A percentile compares a stretch with the other conserved stretches of the same genome.
These are phyloP conservation scores for Claviceps digitariae DNA, from an alignment of 2,329 filamentous ascomycete species.

Conservation along the genomic window DNA sequence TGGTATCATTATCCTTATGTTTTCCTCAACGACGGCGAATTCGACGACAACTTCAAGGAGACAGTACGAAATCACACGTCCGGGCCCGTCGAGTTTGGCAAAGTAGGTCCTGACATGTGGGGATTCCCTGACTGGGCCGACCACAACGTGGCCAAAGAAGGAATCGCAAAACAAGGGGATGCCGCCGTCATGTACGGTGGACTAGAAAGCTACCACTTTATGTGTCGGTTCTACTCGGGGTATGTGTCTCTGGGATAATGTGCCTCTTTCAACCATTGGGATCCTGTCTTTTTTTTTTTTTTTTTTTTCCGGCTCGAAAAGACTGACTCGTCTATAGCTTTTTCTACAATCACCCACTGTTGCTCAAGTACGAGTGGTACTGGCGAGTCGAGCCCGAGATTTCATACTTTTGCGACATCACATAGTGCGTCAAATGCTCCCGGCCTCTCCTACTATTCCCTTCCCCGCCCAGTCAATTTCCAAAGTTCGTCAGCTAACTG, in stretches of 20 bases:
- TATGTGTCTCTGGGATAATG: conserved; percentile 28
- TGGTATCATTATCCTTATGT: conserved; percentile 99
- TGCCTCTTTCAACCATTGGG: not conserved
- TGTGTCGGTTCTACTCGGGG: conserved; percentile 99
- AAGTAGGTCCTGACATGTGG: conserved; percentile 85
- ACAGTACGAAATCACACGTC: conserved; percentile 85
- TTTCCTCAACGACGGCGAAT: conserved; percentile 94
- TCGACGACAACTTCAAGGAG: conserved; percentile 88
- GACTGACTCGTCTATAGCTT: conserved; percentile 38
- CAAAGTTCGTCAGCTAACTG: not conserved
- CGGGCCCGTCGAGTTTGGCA: conserved; percentile 77
- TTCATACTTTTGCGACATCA: conserved; percentile 99
- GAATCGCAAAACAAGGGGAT: conserved; percentile 92
- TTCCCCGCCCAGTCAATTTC: not conserved
- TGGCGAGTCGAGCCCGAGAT: conserved; percentile 98
- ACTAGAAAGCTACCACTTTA: conserved; percentile 96
- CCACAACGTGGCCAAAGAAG: conserved; percentile 83
- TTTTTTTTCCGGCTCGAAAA: not conserved
- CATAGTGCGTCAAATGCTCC: conserved; percentile 50
- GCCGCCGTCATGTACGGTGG: conserved; percentile 98
- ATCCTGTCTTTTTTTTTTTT: too few relatives aligned
- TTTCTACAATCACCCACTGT: conserved; percentile 92
- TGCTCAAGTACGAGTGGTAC: conserved; percentile 98
- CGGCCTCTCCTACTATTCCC: too few relatives aligned
- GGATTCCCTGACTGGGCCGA: conserved; percentile 96